Percentiles rank a stretch among this genome's conserved stretches.
Evolutionary conservation across 2,329 filamentous ascomycete genomes (phyloP).

Genomic region (Fusarium camptoceras): DNA sequence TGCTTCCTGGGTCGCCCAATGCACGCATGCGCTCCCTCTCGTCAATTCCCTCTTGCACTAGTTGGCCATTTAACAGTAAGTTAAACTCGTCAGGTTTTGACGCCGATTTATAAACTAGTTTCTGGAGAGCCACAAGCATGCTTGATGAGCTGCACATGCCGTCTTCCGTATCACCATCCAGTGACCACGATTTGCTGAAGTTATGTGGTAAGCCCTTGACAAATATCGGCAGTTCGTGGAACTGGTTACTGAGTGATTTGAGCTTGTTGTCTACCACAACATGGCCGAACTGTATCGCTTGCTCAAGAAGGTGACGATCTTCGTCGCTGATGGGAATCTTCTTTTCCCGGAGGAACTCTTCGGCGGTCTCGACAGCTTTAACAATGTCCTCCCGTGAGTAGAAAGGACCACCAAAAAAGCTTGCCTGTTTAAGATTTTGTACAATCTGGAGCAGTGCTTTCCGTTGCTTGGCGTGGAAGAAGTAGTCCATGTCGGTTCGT

Average conservation of each 20-base stretch:
- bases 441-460: constrained; percentile 76
- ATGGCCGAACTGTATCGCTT: constrained; percentile 75
- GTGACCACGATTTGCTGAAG: constrained; percentile 73
- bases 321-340: constrained; percentile 67
- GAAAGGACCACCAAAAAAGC: constrained; percentile 86
- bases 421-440: constrained; percentile 82
- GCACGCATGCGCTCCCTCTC: constrained; percentile 52
- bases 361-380: constrained; percentile 73
- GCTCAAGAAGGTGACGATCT: constrained; percentile 70
- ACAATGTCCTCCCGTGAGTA: constrained; percentile 73
- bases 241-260: constrained; percentile 74
- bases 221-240: constrained; percentile 83
- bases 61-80: constrained; percentile 60
- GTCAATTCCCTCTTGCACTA: constrained; percentile 55
- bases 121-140: constrained; percentile 65
- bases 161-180: constrained; percentile 66
- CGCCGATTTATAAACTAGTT: constrained; percentile 60
- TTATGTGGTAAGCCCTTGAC: constrained; percentile 74
- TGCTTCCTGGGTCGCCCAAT: constrained; percentile 18
- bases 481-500: constrained; percentile 83
- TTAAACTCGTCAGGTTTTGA: constrained; percentile 59
- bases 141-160: constrained; percentile 61
- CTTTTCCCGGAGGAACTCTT: constrained; percentile 73
- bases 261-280: constrained; percentile 68
- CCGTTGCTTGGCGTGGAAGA: constrained; percentile 82